phyloP scores from a whole-genome alignment of 441 rosid species.

The Metrosideros polymorpha region DNA sequence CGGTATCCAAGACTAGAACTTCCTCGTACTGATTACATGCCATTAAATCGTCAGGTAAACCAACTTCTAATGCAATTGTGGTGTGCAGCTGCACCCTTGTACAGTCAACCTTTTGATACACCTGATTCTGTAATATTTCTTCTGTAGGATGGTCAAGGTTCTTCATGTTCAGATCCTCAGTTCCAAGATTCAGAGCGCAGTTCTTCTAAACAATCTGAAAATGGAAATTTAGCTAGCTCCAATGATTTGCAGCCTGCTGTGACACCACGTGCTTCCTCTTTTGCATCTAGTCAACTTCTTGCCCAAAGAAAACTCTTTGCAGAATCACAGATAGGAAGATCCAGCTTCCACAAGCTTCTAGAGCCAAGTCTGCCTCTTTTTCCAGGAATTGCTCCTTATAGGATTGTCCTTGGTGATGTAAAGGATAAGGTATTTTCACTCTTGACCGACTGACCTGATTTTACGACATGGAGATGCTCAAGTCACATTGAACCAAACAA shows the following conservation, averaged over 20 bases:
- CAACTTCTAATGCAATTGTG: not conserved
- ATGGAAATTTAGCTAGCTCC: constrained; percentile 38
- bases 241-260: constrained; percentile 30
- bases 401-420: constrained; percentile 84
- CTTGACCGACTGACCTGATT: not conserved
- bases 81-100: not conserved
- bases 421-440: constrained; percentile 70
- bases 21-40: constrained; percentile 62
- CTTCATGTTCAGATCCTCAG: constrained; percentile 20
- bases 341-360: constrained; percentile 90
- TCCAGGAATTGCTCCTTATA: constrained; percentile 84
- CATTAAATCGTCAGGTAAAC: constrained; percentile 56
- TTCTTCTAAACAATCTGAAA: constrained; percentile 18
- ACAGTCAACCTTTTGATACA: not conserved
- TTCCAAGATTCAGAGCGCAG: constrained; percentile 13
- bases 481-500: not conserved
- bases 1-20: constrained; percentile 72
- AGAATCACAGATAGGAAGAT: constrained; percentile 81
- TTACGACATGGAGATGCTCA: not conserved
- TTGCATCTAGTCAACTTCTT: constrained; percentile 39
- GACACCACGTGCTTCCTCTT: constrained; percentile 36
- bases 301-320: constrained; percentile 67
- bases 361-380: constrained; percentile 74
- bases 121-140: not conserved
- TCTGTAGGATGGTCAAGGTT: constrained; percentile 32